Conservation (phyloP, 176 grass and related monocot species). For the Sorghum bicolor region Sorghum_bicolor_NCBIv3 NC_012871.2:65192501-65193000, state of each 20-base stretch:
- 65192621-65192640: conserved; percentile 77
- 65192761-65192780: conserved; percentile 96
- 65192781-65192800: conserved; percentile 78
- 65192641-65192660: conserved; percentile 89
- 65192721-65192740: conserved; percentile 94
- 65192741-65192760: conserved; percentile 81
- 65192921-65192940: background rate
- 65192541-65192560: conserved; percentile 94
- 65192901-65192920: background rate
- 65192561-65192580: background rate
- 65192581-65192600: background rate
- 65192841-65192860: background rate
- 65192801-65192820: background rate
- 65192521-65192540: conserved; percentile 97
- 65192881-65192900: background rate
- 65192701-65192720: conserved; percentile 83
- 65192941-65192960: background rate
- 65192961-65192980: background rate
- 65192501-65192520: conserved; percentile 96
- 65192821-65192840: background rate
- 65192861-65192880: background rate
- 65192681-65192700: conserved; percentile 81
- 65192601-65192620: conserved; percentile 26
- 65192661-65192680: conserved; percentile 97
- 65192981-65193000: background rate